Evolutionary conservation across 345 rosid genomes (phyloP).

Genomic region (Bretschneidera sinensis): DNA sequence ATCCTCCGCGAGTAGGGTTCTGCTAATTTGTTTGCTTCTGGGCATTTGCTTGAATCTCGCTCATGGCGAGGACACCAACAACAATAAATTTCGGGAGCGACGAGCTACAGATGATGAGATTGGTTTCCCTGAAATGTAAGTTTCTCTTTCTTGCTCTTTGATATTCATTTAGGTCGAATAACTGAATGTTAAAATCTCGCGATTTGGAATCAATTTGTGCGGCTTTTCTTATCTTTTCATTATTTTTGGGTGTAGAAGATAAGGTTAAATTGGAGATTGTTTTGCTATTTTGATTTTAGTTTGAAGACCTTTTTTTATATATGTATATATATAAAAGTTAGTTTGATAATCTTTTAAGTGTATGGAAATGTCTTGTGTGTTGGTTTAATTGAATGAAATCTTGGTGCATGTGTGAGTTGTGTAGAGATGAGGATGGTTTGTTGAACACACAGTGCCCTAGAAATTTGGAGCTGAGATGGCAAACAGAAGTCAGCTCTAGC

Average conservation of each 20-base stretch:
- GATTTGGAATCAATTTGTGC: slow-evolving; percentile 6
- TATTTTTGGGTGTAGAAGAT: slow-evolving; percentile 12
- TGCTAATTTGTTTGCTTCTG: slow-evolving; percentile 39
- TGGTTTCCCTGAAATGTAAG: slow-evolving; percentile 74
- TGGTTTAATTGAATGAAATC: slow-evolving; percentile 3
- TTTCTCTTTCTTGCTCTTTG: slow-evolving; percentile 10
- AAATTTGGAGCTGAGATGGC: slow-evolving; percentile 96
- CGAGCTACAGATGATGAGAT: slow-evolving; percentile 73
- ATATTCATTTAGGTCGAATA: background rate
- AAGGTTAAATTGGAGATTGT: background rate
- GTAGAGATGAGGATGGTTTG: slow-evolving; percentile 84
- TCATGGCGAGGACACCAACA: slow-evolving; percentile 39
- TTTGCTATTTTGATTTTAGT: background rate
- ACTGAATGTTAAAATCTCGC: background rate
- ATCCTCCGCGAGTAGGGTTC: slow-evolving; percentile 28
- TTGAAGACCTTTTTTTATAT: too few relatives aligned
- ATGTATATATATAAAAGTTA: too few relatives aligned
- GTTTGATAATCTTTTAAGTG: background rate
- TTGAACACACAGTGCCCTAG: slow-evolving; percentile 91
- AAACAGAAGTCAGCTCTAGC: slow-evolving; percentile 97
- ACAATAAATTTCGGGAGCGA: slow-evolving; percentile 74
- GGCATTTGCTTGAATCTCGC: slow-evolving; percentile 16
- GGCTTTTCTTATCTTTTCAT: background rate
- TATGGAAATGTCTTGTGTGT: background rate
- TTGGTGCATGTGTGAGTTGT: slow-evolving; percentile 12